Evolutionary conservation across 805 yeast genomes (phyloP).

Genomic region (Candida ortonii): DNA sequence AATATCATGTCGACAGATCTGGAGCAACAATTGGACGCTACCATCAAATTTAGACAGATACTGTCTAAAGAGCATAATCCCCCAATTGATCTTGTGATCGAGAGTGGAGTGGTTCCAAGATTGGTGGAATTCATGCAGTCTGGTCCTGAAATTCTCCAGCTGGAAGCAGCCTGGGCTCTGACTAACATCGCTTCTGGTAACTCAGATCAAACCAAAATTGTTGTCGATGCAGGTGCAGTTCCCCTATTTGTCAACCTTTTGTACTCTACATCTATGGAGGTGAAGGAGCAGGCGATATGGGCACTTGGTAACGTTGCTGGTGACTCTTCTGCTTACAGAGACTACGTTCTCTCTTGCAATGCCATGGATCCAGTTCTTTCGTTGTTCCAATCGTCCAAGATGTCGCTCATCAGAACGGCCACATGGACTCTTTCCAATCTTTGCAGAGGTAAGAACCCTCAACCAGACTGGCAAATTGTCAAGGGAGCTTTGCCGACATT

Average conservation of each 20-base stretch:
- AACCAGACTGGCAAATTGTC: slow-evolving; percentile 90
- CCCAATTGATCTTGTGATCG: slow-evolving; percentile 90
- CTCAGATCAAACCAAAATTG: slow-evolving; percentile 83
- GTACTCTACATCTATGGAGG: slow-evolving; percentile 79
- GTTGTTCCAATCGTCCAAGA: slow-evolving; percentile 75
- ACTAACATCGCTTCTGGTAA: slow-evolving; percentile 96
- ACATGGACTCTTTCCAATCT: slow-evolving; percentile 97
- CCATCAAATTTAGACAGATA: slow-evolving; percentile 89
- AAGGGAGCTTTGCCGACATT: slow-evolving; percentile 86
- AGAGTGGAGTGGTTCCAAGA: slow-evolving; percentile 89
- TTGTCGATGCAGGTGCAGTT: slow-evolving; percentile 91
- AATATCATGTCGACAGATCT: slow-evolving; percentile 72
- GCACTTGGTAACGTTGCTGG: slow-evolving; percentile 99
- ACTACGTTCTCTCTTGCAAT: slow-evolving; percentile 76
- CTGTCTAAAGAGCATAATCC: slow-evolving; percentile 93
- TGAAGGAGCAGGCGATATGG: slow-evolving; percentile 98
- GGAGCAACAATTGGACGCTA: slow-evolving; percentile 81
- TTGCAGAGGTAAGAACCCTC: slow-evolving; percentile 95
- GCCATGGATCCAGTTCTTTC: slow-evolving; percentile 88
- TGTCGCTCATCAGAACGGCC: slow-evolving; percentile 91
- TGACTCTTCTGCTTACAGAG: slow-evolving; percentile 88
- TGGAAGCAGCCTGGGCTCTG: slow-evolving; percentile 99
- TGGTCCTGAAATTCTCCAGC: slow-evolving; percentile 83
- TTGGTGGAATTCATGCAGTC: slow-evolving; percentile 81
- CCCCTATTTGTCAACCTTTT: slow-evolving; percentile 84